Evolutionary conservation across 73 alveolate genomes (phyloP), one percentile per base, ranked within the genome.

Genomic region (Halteria grandinella): DNA sequence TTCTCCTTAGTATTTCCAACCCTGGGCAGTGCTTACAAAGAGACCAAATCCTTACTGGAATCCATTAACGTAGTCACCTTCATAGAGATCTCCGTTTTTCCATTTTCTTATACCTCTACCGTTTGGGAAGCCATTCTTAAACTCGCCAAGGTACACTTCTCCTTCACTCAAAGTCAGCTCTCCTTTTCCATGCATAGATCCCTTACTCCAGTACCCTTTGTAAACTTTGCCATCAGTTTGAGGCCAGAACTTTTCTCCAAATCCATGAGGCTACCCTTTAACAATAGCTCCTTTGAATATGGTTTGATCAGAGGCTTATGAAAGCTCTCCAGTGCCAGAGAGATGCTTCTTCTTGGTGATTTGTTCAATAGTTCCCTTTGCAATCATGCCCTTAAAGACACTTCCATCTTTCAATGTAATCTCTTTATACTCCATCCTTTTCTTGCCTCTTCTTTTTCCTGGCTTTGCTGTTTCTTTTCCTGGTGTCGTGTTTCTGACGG

Each of bases 151-250:
- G 37, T 75, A 49, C 10, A 47, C 27, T 18, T 75, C 74, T 3
- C 87, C 93, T 36, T 83, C 73, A 8, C 80, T 0, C 0, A 15
- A 20, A 45, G 49, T 28, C 6, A 75, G 55, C 27, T 72, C 66
- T 24, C 97, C 97, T 47, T 78, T 66, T 29, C 97, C 97, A 48
- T 92, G 95, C 81, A 52, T 60, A 63, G 78, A 73, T 24, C 90
- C 89, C 40, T 89, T 76, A 14, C 45, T 31, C 96, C 98, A 92
- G 32, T 50, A 59, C 0, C 96, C 96, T 52, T 75, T 79, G 66
- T 88, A 88, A 11, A 40, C 64, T 57, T 86, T 89, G 8, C 87
- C 87, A 28, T 52, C 58, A 18, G 25, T 4, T 6, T 40, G 4
- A 1, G 83, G 83, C 85, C 85, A 72, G n/a, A 17, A 21, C 43